A percentile compares a stretch with the other conserved stretches of the same genome.
Evolutionary conservation across 2,329 filamentous ascomycete genomes (phyloP).

Genomic region (Aspergillus fumigatiaffinis): DNA sequence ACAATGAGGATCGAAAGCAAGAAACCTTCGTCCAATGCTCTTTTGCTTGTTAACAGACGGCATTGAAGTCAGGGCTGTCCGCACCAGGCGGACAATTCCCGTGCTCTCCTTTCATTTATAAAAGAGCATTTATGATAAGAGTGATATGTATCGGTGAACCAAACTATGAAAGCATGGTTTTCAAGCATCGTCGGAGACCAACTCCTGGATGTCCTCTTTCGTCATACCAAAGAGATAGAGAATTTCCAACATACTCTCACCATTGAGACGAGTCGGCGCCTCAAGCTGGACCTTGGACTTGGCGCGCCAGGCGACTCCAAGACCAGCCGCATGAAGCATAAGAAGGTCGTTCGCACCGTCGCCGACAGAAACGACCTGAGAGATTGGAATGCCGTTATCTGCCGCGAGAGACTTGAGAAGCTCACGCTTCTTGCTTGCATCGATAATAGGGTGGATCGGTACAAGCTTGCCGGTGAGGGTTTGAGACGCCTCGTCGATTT

Average conservation of each 20-base stretch:
- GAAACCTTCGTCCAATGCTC: neutral
- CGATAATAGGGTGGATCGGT: slow-evolving; percentile 52
- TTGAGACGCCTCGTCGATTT: slow-evolving; percentile 44
- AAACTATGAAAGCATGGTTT: neutral
- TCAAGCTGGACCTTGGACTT: slow-evolving; percentile 62
- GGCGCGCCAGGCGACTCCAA: slow-evolving; percentile 62
- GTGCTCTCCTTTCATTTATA: neutral
- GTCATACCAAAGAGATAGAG: slow-evolving; percentile 55
- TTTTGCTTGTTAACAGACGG: neutral
- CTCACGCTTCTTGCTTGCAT: slow-evolving; percentile 55
- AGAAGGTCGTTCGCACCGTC: slow-evolving; percentile 64
- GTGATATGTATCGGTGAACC: neutral
- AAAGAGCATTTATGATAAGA: neutral
- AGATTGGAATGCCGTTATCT: slow-evolving; percentile 51
- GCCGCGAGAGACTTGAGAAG: slow-evolving; percentile 54
- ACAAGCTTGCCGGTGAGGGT: slow-evolving; percentile 57
- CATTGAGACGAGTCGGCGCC: slow-evolving; percentile 58
- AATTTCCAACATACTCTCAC: slow-evolving; percentile 54
- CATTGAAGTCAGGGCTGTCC: neutral
- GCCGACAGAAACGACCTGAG: slow-evolving; percentile 56
- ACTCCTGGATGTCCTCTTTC: slow-evolving; percentile 47
- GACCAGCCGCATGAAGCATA: slow-evolving; percentile 60
- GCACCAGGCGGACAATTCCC: neutral
- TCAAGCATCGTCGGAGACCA: slow-evolving; percentile 26
- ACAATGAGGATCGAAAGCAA: neutral